Percentiles rank a stretch among this genome's conserved stretches.
Evolutionary conservation across 306 rosid species (phyloP).

Genomic region (Fragaria iinumae): DNA sequence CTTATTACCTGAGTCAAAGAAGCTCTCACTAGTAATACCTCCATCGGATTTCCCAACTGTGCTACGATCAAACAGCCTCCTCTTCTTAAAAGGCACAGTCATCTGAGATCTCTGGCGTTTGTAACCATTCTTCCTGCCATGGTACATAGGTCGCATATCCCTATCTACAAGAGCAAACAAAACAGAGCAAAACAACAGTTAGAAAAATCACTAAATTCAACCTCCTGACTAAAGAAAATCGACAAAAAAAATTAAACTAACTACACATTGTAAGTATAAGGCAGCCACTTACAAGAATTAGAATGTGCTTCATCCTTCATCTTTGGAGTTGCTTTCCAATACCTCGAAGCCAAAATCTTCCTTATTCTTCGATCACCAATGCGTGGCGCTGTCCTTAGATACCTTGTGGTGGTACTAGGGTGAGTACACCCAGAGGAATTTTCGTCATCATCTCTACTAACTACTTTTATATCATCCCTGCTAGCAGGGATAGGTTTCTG

Average conservation of each 20-base stretch:
- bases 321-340: constrained; percentile 57
- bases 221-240: constrained; percentile 9
- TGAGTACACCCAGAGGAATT: constrained; percentile 71
- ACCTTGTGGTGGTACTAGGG: constrained; percentile 50
- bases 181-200: constrained; percentile 10
- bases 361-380: constrained; percentile 61
- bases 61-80: constrained; percentile 54
- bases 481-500: constrained; percentile 42
- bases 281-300: constrained; percentile 49
- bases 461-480: constrained; percentile 61
- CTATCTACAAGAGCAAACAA: constrained; percentile 41
- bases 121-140: constrained; percentile 49
- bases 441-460: constrained; percentile 97
- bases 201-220: constrained; percentile 22
- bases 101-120: constrained; percentile 69
- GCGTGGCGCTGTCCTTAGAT: constrained; percentile 47
- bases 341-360: constrained; percentile 69
- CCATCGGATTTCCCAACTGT: constrained; percentile 48
- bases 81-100: constrained; percentile 87
- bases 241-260: background rate
- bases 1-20: constrained; percentile 44
- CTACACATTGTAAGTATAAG: constrained; percentile 4
- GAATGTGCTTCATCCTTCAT: constrained; percentile 44
- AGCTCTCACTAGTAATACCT: constrained; percentile 36
- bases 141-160: constrained; percentile 47